Percentiles rank a stretch among this genome's conserved stretches.
These are phyloP conservation scores for Penicillium sp. DNA, from an alignment of 2,329 filamentous ascomycete genomes.

Conservation along the genomic window DNA sequence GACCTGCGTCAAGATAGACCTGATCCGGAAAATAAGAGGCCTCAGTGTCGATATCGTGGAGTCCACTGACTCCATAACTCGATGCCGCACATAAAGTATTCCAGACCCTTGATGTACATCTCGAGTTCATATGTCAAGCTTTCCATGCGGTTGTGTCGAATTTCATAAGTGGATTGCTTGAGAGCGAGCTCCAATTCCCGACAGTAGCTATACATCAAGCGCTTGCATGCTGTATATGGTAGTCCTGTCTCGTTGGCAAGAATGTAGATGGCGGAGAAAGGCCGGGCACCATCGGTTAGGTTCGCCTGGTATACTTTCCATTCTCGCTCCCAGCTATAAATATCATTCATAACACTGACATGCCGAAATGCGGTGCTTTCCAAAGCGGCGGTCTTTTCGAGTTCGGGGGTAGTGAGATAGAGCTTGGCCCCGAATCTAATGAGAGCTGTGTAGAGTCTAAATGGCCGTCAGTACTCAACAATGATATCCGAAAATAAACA, in stretches of 20 bases:
- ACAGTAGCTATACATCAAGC: slow-evolving; percentile 20
- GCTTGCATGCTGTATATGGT: slow-evolving; percentile 17
- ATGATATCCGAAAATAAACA: background rate
- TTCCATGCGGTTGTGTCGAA: background rate
- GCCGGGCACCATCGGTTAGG: slow-evolving; percentile 15
- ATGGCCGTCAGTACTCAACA: background rate
- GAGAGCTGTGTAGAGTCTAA: slow-evolving; percentile 20
- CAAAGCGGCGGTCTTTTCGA: slow-evolving; percentile 6
- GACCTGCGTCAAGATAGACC: background rate
- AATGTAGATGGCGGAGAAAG: slow-evolving; percentile 20
- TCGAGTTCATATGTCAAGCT: slow-evolving; percentile 10
- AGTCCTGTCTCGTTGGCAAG: slow-evolving; percentile 19
- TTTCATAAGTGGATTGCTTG: slow-evolving; percentile 4
- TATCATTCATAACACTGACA: slow-evolving; percentile 20
- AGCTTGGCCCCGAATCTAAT: slow-evolving; percentile 21
- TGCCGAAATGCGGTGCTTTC: slow-evolving; percentile 20
- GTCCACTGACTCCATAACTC: slow-evolving; percentile 24
- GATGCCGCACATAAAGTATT: slow-evolving; percentile 22
- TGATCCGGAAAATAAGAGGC: background rate
- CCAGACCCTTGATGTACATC: slow-evolving; percentile 17
- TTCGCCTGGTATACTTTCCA: slow-evolving; percentile 16
- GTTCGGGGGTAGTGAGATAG: slow-evolving; percentile 7
- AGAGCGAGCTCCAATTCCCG: slow-evolving; percentile 19
- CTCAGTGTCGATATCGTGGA: slow-evolving; percentile 16
- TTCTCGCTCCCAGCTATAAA: slow-evolving; percentile 24